Percentiles rank a stretch among this genome's conserved stretches.
phyloP scores from a whole-genome alignment of 352 stramenopile species.

The Phytophthora colocasiae region DNA sequence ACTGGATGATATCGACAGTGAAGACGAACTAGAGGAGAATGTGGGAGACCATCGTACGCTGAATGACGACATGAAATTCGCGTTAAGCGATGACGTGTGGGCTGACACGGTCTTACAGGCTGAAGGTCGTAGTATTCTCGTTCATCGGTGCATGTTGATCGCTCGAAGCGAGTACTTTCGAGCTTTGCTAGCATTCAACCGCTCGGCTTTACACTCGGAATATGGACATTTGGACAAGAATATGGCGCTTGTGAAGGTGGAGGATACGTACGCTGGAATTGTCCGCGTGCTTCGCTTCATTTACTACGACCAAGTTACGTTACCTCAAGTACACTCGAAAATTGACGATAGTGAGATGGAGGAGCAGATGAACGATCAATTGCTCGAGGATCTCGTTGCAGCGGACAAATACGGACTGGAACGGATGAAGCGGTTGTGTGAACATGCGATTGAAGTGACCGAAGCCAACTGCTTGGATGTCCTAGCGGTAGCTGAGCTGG shows the following conservation, averaged over 20 bases:
- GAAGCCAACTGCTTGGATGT: constrained; percentile 64
- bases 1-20: constrained; percentile 11
- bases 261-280: constrained; percentile 60
- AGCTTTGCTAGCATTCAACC: constrained; percentile 52
- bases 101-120: constrained; percentile 62
- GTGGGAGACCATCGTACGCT: constrained; percentile 23
- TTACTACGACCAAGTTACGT: constrained; percentile 62
- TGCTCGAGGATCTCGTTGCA: constrained; percentile 79
- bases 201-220: constrained; percentile 1
- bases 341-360: constrained; percentile 3
- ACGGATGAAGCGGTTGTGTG: constrained; percentile 74
- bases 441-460: constrained; percentile 57
- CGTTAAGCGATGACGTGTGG: constrained; percentile 52
- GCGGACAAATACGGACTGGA: constrained; percentile 77
- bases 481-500: constrained; percentile 65
- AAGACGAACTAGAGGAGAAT: background rate
- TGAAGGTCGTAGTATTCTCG: constrained; percentile 49
- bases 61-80: constrained; percentile 55
- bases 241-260: constrained; percentile 46
- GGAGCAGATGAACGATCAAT: constrained; percentile 32
- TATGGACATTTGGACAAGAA: background rate
- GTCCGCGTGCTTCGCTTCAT: constrained; percentile 76
- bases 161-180: constrained; percentile 79
- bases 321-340: constrained; percentile 7
- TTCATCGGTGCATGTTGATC: constrained; percentile 69